phyloP scores from a whole-genome alignment of 2,329 filamentous ascomycete genomes.

The Pestalotiopsis fici region DNA sequence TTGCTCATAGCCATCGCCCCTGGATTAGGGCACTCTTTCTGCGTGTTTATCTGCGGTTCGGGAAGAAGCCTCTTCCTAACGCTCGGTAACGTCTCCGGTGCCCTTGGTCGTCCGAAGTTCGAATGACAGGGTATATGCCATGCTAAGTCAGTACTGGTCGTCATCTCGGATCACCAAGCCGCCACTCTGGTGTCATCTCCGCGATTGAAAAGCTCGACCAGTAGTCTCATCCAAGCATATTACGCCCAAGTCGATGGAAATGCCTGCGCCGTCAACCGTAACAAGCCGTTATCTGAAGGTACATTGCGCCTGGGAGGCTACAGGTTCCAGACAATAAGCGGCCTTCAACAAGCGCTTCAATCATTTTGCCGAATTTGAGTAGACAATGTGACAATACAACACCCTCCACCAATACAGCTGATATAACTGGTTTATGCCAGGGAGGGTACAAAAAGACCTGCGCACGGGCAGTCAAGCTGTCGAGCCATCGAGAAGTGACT shows the following conservation, averaged over 20 bases:
- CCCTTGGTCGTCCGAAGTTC: neutral
- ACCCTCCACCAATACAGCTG: neutral
- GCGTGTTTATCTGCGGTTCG: neutral
- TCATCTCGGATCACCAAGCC: neutral
- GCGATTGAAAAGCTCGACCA: neutral
- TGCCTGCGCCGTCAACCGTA: neutral
- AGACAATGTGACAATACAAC: neutral
- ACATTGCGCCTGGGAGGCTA: neutral
- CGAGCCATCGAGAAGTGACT: neutral
- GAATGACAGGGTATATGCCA: neutral
- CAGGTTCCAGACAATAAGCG: neutral
- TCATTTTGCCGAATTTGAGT: neutral
- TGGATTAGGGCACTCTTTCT: neutral
- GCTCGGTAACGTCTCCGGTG: neutral
- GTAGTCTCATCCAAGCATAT: neutral
- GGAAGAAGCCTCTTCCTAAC: neutral
- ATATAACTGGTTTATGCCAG: neutral
- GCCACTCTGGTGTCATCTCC: neutral
- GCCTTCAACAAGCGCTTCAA: neutral
- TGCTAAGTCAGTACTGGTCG: neutral
- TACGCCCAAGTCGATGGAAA: neutral
- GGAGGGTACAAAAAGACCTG: neutral
- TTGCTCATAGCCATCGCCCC: neutral
- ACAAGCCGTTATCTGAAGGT: neutral
- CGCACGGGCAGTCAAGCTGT: neutral